phyloP scores from a whole-genome alignment of 176 grass and related monocot species.

The Lolium multiflorum region DNA sequence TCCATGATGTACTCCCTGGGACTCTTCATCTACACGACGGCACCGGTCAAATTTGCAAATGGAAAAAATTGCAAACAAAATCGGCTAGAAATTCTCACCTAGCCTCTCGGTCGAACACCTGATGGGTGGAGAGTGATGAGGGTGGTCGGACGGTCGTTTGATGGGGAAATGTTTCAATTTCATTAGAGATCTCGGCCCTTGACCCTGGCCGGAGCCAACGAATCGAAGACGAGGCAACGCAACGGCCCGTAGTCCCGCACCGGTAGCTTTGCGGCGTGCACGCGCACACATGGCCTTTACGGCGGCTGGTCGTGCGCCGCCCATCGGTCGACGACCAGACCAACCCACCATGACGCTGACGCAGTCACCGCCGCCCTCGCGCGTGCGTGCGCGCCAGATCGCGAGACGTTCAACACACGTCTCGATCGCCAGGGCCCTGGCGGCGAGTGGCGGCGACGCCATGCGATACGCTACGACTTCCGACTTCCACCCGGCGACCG shows the following conservation, averaged over 20 bases:
- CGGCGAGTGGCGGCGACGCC: neutral
- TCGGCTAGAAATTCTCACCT: too few species aligned
- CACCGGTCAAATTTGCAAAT: too few species aligned
- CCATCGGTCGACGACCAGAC: slow-evolving; percentile 21
- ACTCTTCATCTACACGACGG: too few species aligned
- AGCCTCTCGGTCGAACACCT: too few species aligned
- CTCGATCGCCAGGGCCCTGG: neutral
- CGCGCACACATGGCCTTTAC: neutral
- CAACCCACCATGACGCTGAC: neutral
- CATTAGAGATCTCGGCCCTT: too few species aligned
- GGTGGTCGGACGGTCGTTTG: too few species aligned
- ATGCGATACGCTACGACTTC: neutral
- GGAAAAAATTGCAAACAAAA: too few species aligned
- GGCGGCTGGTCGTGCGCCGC: slow-evolving; percentile 13
- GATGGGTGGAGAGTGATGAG: too few species aligned
- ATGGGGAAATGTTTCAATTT: too few species aligned
- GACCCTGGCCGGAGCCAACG: neutral
- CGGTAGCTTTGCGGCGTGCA: too few species aligned
- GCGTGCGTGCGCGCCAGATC: neutral
- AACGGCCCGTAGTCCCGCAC: neutral
- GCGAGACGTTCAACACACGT: slow-evolving; percentile 33
- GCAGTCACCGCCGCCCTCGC: slow-evolving; percentile 5
- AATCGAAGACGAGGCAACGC: neutral
- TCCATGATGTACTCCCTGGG: too few species aligned
- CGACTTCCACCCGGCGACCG: slow-evolving; percentile 32